Base-by-base conservation (phyloP, 306 rosid genomes). In the Ormosia semicastrata region DNA sequence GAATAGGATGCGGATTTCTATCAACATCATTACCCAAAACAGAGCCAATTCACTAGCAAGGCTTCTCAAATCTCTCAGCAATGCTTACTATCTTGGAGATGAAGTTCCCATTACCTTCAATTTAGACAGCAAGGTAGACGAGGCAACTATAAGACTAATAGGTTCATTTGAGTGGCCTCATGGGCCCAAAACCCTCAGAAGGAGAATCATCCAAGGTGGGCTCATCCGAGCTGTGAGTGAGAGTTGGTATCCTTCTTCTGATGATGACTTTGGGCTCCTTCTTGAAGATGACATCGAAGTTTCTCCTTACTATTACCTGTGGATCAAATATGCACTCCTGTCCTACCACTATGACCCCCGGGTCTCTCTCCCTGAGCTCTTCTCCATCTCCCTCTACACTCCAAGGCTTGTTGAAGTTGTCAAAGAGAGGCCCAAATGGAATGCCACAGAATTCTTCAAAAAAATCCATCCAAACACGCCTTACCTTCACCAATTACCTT, bases 171-270 rank as follows among this genome's bases (percentile, higher is more conserved):
- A 88, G 5, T 95, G 99, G 99, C 96, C 98, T 77, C 99, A 93
- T 81, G 99, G 99, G 5, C 90, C 94, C 2, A 95, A 95, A 84
- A 92, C 91, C 70, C 85, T 93, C 11, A 86, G 94, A 75, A 90
- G 99, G 66, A 88, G 99, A 83, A 95, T 95, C 86, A 89, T 95
- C 71, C 98, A 95, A 89, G 99, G 99, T 68, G 99, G 99, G 29
- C 97, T 95, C 3, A 93, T 95, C 32, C 77, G 99, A 59, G 99
- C 99, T 1, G 97, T 95, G 11, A 93, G 99, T 75, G 98, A 95
- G 82, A 95, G 99, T 54, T 95, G 99, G 99, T 95, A 93, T 65
- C 99, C 99, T 10, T 80, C 98, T 4, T 86, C 96, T 0, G 98
- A 95, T 46, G 90, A 93, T 14, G 98, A 95, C 78, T 95, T 81